Base-by-base conservation (phyloP, 352 stramenopile species). In the Phytophthora constricta region DNA sequence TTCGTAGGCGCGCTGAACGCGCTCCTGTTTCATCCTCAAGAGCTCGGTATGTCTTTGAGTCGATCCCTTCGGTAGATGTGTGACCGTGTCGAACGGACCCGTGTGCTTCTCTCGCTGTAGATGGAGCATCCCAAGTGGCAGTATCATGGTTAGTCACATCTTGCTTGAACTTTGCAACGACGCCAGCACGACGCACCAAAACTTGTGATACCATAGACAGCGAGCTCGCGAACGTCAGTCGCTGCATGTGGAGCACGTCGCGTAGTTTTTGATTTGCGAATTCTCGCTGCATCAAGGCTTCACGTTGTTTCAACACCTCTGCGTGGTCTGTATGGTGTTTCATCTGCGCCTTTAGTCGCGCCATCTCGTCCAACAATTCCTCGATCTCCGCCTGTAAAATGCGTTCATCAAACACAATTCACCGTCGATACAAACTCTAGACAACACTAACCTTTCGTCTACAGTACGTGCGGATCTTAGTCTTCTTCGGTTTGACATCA, bases 1-100 rank as follows among this genome's bases (percentile, higher is more conserved):
- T 4, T 79, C 58, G 33, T 67, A 53, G 0, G 73, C 73, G 8
- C 58, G 54, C 22, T 67, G 62, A 26, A 82, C 31, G 9, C 72
- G 64, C 22, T 59, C 56, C 5, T 68, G 62, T 22, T 74, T 76
- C 54, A 79, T 71, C 9, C 26, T 42, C n/a, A 72, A 31, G 20
- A 76, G 50, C 13, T 42, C 41, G 14, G 55, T 25, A 13, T 69
- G 57, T 1, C 62, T 62, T 5, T 50, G 34, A 1, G 23, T n/a
- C 0, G 62, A 51, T 19, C 72, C 57, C 48, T 49, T 69, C 0
- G 43, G 51, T 7, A 72, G 27, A 31, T 65, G 46, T 4, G 60
- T 76, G 25, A 62, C 51, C 26, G 52, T 62, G 16, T 76, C 62
- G 26, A 76, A 76, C 22, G 68, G 68, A 13, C 51, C 60, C 16